Percentiles rank a stretch among this genome's conserved stretches.
Conservation (phyloP, 2,329 filamentous ascomycete species). For the Dryadomyces quercivorus region DNA sequence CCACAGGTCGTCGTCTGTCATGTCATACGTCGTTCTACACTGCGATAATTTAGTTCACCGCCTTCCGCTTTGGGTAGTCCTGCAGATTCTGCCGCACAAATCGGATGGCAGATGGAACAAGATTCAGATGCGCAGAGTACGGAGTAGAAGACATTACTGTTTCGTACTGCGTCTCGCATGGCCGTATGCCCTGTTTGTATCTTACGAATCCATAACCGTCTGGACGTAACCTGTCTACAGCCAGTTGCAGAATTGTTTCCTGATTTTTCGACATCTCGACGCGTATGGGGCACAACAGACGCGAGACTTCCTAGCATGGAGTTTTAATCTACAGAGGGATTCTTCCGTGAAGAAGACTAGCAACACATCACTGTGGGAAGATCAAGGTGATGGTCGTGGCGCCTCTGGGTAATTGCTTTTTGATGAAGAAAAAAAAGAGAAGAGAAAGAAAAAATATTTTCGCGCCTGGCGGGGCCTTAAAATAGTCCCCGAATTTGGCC, state of each 20-base stretch:
- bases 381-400: conserved; percentile 51
- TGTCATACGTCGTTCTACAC: no score
- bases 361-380: conserved; percentile 49
- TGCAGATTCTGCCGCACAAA: background rate
- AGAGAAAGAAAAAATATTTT: conserved; percentile 10
- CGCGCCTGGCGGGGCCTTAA: background rate
- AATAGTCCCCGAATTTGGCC: background rate
- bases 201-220: no score
- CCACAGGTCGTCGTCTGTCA: no score
- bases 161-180: no score
- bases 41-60: background rate
- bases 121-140: no score
- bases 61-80: background rate
- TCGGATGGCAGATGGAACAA: no score
- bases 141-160: no score
- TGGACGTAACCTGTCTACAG: no score
- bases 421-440: conserved; percentile 36
- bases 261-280: conserved; percentile 46
- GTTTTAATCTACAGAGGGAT: conserved; percentile 40
- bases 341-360: conserved; percentile 25
- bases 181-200: no score
- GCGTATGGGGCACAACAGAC: conserved; percentile 33
- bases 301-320: conserved; percentile 55
- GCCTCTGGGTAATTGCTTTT: conserved; percentile 48
- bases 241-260: conserved; percentile 46